phyloP scores from a whole-genome alignment of 148 eudicot species.

The Fagopyrum homotropicum region DNA sequence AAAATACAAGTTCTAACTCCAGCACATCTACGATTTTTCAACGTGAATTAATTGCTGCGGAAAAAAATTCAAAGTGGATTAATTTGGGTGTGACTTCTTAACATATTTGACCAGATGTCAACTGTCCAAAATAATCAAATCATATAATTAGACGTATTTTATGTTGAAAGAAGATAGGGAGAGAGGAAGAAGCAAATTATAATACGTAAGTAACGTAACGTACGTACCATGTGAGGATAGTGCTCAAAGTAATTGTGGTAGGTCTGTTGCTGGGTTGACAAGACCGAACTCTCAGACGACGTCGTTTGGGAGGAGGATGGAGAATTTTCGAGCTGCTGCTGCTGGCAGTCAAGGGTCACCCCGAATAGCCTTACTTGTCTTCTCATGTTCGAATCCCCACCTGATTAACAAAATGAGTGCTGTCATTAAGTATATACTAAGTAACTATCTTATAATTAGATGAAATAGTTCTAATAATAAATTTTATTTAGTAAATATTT shows the following conservation, averaged over 20 bases:
- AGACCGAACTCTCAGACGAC: slow-evolving; percentile 9
- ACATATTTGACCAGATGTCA: no score
- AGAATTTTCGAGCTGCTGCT: slow-evolving; percentile 17
- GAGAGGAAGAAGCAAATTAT: background rate
- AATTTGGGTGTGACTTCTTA: no score
- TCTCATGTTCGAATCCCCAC: slow-evolving; percentile 17
- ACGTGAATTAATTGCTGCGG: no score
- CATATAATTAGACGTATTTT: no score
- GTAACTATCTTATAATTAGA: no score
- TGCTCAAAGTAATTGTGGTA: background rate
- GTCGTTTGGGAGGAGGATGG: slow-evolving; percentile 30
- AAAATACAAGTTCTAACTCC: background rate
- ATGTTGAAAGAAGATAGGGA: no score
- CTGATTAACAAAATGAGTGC: background rate
- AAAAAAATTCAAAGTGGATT: no score
- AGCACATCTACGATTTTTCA: no score
- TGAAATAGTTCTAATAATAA: no score
- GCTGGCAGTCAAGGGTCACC: slow-evolving; percentile 64
- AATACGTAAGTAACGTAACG: background rate
- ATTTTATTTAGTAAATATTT: no score
- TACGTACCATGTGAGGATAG: slow-evolving; percentile 6
- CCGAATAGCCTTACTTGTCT: slow-evolving; percentile 62
- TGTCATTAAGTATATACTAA: no score
- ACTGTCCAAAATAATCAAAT: no score
- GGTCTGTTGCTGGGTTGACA: background rate